These are phyloP conservation scores for Saraca asoca DNA, from an alignment of 331 rosid genomes.

Conservation along the genomic window DNA sequence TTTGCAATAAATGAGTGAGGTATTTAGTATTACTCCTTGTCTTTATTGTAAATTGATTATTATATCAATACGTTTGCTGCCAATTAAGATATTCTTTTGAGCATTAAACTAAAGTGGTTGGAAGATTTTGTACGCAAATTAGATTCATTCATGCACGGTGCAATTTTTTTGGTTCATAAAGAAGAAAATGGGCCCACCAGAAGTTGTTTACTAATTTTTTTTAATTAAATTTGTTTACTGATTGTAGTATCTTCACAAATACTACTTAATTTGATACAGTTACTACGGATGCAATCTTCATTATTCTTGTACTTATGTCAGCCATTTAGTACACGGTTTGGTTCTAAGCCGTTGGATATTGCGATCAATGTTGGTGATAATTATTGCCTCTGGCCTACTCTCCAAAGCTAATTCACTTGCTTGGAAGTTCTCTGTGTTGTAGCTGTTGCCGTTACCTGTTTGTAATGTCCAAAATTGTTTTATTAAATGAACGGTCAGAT, in stretches of 20 bases:
- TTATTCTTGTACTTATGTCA: slow-evolving; percentile 2
- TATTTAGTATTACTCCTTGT: slow-evolving; percentile 26
- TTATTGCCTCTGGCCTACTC: no score
- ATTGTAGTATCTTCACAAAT: neutral
- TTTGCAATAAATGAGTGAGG: slow-evolving; percentile 25
- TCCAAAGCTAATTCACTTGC: no score
- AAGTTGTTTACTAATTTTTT: slow-evolving; percentile 14
- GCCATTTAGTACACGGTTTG: slow-evolving; percentile 14
- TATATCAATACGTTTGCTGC: slow-evolving; percentile 30
- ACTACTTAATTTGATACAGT: slow-evolving; percentile 17
- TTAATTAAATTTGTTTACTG: slow-evolving; percentile 33
- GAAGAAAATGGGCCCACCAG: slow-evolving; percentile 46
- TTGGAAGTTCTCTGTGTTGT: neutral
- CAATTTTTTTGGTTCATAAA: slow-evolving; percentile 16
- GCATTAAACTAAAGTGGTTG: slow-evolving; percentile 43
- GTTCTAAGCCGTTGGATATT: slow-evolving; percentile 29
- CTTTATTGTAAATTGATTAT: slow-evolving; percentile 12
- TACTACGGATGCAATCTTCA: slow-evolving; percentile 26
- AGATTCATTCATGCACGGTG: slow-evolving; percentile 54
- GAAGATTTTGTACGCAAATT: slow-evolving; percentile 53
- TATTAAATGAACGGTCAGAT: slow-evolving; percentile 16
- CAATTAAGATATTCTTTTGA: slow-evolving; percentile 31
- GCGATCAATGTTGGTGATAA: slow-evolving; percentile 31
- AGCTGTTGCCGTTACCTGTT: slow-evolving; percentile 38
- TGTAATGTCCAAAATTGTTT: slow-evolving; percentile 27